A percentile compares a stretch with the other conserved stretches of the same genome.
Evolutionary conservation across 1,139 yeast species (phyloP).

Genomic region (Candida glucosophila): DNA sequence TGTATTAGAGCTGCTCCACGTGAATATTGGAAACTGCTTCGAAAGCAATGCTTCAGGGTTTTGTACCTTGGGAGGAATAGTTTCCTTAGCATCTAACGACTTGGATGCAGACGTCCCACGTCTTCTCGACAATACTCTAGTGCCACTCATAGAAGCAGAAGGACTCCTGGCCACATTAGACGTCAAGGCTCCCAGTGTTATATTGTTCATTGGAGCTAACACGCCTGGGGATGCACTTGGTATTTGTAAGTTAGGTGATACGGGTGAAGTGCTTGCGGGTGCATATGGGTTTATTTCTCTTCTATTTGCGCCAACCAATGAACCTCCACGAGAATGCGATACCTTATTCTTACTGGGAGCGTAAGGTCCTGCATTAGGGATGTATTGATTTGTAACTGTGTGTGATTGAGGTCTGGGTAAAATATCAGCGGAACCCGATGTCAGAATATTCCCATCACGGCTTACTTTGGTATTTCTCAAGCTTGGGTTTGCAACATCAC

Average conservation of each 20-base stretch:
- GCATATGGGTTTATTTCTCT: conserved; percentile 40
- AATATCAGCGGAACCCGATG: too few species aligned
- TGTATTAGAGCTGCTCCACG: conserved; percentile 48
- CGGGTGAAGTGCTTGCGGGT: conserved; percentile 21
- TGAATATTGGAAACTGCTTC: conserved; percentile 72
- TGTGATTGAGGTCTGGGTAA: too few species aligned
- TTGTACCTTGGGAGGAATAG: conserved; percentile 17
- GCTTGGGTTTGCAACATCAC: too few species aligned
- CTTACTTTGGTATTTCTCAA: too few species aligned
- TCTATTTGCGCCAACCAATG: conserved; percentile 35
- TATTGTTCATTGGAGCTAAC: conserved; percentile 2
- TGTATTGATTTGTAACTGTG: conserved; percentile 31
- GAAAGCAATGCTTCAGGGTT: conserved; percentile 30
- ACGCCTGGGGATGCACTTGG: conserved; percentile 2
- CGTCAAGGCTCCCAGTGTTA: too few species aligned
- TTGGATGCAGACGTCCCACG: conserved; percentile 24
- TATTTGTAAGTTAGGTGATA: conserved; percentile 1
- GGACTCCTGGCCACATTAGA: conserved; percentile 1
- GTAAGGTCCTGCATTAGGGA: conserved; percentile 40
- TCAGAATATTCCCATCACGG: too few species aligned
- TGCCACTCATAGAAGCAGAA: conserved; percentile 2
- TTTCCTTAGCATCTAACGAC: conserved; percentile 8
- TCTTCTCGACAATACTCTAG: conserved; percentile 14
- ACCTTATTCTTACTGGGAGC: conserved; percentile 31
- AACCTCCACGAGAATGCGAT: conserved; percentile 35